These are phyloP conservation scores for Cordia subcordata DNA, from an alignment of 257 asterid species.

Conservation along the genomic window DNA sequence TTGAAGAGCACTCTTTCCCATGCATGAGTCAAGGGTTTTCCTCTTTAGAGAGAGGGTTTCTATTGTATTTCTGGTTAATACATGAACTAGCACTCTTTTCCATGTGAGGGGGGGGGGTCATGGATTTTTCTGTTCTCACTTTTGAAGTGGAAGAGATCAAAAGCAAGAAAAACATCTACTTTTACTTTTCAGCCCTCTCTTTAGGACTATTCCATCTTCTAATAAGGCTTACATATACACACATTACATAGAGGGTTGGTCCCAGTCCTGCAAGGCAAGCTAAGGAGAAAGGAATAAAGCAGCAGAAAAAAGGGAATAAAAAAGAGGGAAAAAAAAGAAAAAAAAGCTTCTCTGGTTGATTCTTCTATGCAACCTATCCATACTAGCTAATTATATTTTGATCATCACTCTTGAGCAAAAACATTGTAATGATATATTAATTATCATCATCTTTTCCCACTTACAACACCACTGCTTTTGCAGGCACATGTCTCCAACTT, in stretches of 20 bases:
- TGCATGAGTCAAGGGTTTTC: slow-evolving; percentile 31
- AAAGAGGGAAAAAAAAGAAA: slow-evolving; percentile 3
- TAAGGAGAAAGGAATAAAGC: slow-evolving; percentile 42
- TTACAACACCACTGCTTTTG: slow-evolving; percentile 54
- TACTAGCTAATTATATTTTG: slow-evolving; percentile 45
- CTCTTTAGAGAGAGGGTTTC: slow-evolving; percentile 2
- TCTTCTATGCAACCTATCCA: slow-evolving; percentile 48
- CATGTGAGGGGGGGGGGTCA: slow-evolving; percentile 36
- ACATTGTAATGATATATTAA: slow-evolving; percentile 72
- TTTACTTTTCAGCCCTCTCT: slow-evolving; percentile 65
- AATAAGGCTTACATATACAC: slow-evolving; percentile 6
- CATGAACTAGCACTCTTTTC: slow-evolving; percentile 59
- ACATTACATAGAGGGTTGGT: slow-evolving; percentile 44
- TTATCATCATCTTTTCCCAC: slow-evolving; percentile 63
- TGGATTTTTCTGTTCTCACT: slow-evolving; percentile 17
- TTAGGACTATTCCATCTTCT: slow-evolving; percentile 78
- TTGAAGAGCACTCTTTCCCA: slow-evolving; percentile 61
- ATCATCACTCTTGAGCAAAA: slow-evolving; percentile 44
- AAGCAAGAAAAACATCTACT: slow-evolving; percentile 47
- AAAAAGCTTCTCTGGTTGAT: slow-evolving; percentile 39
- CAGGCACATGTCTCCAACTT: slow-evolving; percentile 58
- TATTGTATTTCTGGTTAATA: slow-evolving; percentile 9
- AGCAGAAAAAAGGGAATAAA: neutral
- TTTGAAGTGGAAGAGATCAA: slow-evolving; percentile 61
- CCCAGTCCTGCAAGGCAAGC: slow-evolving; percentile 37